Evolutionary conservation across 2,329 filamentous ascomycete species (phyloP).

Genomic region (Hypoxylon sp.): DNA sequence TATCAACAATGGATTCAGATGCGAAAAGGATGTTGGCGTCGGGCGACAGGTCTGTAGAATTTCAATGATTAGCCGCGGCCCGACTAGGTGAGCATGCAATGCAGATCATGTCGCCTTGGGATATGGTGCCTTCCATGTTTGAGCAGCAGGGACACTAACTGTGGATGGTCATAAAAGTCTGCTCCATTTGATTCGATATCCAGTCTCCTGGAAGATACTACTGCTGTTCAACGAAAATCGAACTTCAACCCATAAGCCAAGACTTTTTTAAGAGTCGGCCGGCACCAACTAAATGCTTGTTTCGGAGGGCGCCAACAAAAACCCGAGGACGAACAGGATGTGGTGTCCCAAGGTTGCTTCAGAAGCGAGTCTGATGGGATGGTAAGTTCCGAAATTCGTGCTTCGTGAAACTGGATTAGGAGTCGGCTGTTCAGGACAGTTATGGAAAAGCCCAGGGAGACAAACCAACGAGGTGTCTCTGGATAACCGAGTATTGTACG

Average conservation of each 20-base stretch:
- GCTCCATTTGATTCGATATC: constrained; percentile 72
- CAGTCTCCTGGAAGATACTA: constrained; percentile 44
- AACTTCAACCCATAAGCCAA: constrained; percentile 47
- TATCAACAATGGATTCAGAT: constrained; percentile 86
- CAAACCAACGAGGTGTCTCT: constrained; percentile 55
- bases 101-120: constrained; percentile 21
- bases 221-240: constrained; percentile 44
- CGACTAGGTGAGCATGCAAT: constrained; percentile 21
- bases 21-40: constrained; percentile 87
- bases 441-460: constrained; percentile 47
- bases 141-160: constrained; percentile 67
- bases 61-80: constrained; percentile 43
- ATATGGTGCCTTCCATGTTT: constrained; percentile 23
- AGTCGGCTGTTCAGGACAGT: constrained; percentile 51
- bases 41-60: constrained; percentile 73
- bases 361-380: constrained; percentile 49
- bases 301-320: constrained; percentile 46
- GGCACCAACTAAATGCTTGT: constrained; percentile 43
- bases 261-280: constrained; percentile 45
- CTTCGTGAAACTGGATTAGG: constrained; percentile 48
- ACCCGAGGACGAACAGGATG: constrained; percentile 40
- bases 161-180: constrained; percentile 92
- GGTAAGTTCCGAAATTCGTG: constrained; percentile 51
- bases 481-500: constrained; percentile 58
- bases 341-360: constrained; percentile 43